These are phyloP conservation scores for Leccinum disarticulatum DNA, from an alignment of 768 basidiomycete genomes.

Conservation along the genomic window DNA sequence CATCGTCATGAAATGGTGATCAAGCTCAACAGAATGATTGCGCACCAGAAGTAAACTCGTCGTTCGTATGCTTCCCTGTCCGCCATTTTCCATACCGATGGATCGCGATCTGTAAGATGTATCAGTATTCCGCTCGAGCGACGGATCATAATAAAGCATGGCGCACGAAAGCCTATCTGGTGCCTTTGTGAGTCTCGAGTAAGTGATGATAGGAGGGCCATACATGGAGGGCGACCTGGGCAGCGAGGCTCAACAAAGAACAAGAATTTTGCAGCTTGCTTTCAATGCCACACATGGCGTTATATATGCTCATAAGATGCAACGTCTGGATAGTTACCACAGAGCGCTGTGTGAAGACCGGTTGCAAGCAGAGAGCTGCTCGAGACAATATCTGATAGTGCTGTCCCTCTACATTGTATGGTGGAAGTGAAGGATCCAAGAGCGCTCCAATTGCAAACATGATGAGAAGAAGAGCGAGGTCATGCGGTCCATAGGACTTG, in stretches of 20 bases:
- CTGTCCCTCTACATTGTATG: conserved; percentile 51
- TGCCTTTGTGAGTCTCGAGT: conserved; percentile 2
- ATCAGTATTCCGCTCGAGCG: conserved; percentile 5
- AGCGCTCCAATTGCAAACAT: conserved; percentile 49
- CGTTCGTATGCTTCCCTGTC: conserved; percentile 53
- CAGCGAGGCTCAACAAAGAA: conserved; percentile 46
- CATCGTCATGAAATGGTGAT: not conserved
- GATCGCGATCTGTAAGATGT: conserved; percentile 42
- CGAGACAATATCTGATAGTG: conserved; percentile 51
- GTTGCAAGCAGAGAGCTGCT: conserved; percentile 47
- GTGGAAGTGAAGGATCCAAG: conserved; percentile 44
- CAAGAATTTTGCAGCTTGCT: conserved; percentile 49
- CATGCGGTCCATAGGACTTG: conserved; percentile 45
- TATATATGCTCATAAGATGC: conserved; percentile 54
- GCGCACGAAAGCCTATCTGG: conserved; percentile 19
- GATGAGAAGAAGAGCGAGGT: conserved; percentile 47
- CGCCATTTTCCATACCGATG: conserved; percentile 49
- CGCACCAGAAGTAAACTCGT: conserved; percentile 51
- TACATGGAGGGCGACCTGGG: conserved; percentile 49
- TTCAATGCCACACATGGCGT: conserved; percentile 53
- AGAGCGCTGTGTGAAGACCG: conserved; percentile 44
- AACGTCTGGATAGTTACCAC: conserved; percentile 48
- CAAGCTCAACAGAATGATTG: not conserved
- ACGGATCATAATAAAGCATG: not conserved
- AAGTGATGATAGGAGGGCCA: conserved; percentile 8